phyloP scores from a whole-genome alignment of 1,139 yeast genomes.

The Debaryomyces psychrophilus region DNA sequence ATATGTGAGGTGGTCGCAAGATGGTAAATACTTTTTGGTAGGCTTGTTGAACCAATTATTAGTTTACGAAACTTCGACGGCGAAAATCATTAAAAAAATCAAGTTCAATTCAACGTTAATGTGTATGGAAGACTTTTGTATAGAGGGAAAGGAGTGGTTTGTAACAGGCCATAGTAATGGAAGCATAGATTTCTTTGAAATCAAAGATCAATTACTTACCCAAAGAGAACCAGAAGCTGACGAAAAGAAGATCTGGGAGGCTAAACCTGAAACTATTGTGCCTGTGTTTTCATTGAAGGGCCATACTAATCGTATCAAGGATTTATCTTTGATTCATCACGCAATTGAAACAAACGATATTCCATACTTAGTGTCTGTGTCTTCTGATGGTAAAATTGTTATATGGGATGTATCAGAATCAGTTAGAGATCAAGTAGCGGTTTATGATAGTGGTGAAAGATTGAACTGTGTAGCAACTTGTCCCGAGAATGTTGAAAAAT shows the following conservation, averaged over 20 bases:
- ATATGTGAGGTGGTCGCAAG: slow-evolving; percentile 62
- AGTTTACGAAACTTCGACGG: slow-evolving; percentile 66
- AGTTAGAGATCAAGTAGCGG: slow-evolving; percentile 78
- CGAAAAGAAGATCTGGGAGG: slow-evolving; percentile 32
- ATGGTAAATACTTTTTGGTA: slow-evolving; percentile 73
- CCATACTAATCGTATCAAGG: slow-evolving; percentile 85
- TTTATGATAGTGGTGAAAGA: slow-evolving; percentile 90
- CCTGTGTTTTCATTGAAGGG: slow-evolving; percentile 69
- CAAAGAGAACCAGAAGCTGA: slow-evolving; percentile 26
- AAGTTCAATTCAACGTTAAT: slow-evolving; percentile 62
- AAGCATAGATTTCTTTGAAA: slow-evolving; percentile 56
- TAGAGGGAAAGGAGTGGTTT: slow-evolving; percentile 56
- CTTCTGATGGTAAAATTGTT: slow-evolving; percentile 91
- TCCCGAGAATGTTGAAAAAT: slow-evolving; percentile 76
- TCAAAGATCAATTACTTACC: slow-evolving; percentile 24
- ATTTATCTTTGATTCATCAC: slow-evolving; percentile 57
- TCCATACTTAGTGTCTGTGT: slow-evolving; percentile 72
- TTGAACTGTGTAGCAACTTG: slow-evolving; percentile 83
- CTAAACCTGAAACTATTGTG: slow-evolving; percentile 33
- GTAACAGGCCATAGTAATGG: slow-evolving; percentile 78
- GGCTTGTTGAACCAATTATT: slow-evolving; percentile 69
- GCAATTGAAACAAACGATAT: slow-evolving; percentile 33
- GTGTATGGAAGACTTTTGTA: slow-evolving; percentile 57
- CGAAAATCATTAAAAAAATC: slow-evolving; percentile 56
- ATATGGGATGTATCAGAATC: slow-evolving; percentile 71